These are phyloP conservation scores for Stentor coeruleus DNA, from an alignment of 73 alveolate species.

Conservation along the genomic window DNA sequence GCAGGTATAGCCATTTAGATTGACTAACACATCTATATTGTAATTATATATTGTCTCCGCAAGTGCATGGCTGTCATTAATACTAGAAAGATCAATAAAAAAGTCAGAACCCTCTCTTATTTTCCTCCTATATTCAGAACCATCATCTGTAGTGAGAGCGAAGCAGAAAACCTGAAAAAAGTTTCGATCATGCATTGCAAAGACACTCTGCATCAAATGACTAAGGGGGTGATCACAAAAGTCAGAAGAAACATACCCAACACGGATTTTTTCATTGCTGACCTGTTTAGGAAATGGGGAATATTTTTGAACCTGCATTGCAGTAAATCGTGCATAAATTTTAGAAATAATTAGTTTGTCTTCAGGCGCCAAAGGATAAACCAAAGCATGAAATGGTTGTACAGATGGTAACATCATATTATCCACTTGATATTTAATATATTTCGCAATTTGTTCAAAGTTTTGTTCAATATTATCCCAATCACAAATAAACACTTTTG, in stretches of 20 bases:
- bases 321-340: slow-evolving; percentile 38
- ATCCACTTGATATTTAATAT: slow-evolving; percentile 33
- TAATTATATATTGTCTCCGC: slow-evolving; percentile 35
- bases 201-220: slow-evolving; percentile 39
- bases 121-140: slow-evolving; percentile 36
- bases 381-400: slow-evolving; percentile 44
- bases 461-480: slow-evolving; percentile 37
- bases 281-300: slow-evolving; percentile 5
- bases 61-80: slow-evolving; percentile 26
- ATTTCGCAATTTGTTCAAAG: slow-evolving; percentile 24
- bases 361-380: slow-evolving; percentile 41
- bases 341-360: slow-evolving; percentile 35
- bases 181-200: slow-evolving; percentile 39
- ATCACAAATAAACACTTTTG: slow-evolving; percentile 43
- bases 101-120: slow-evolving; percentile 37
- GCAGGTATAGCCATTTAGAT: slow-evolving; percentile 54
- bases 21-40: slow-evolving; percentile 44
- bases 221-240: slow-evolving; percentile 54
- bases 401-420: slow-evolving; percentile 35
- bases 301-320: slow-evolving; percentile 21
- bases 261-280: slow-evolving; percentile 30
- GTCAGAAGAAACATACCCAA: slow-evolving; percentile 52
- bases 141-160: slow-evolving; percentile 35
- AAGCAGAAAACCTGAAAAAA: slow-evolving; percentile 36
- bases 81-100: slow-evolving; percentile 37